phyloP scores from a whole-genome alignment of 164 flowering plant species.

The Vitis cinerea region DNA sequence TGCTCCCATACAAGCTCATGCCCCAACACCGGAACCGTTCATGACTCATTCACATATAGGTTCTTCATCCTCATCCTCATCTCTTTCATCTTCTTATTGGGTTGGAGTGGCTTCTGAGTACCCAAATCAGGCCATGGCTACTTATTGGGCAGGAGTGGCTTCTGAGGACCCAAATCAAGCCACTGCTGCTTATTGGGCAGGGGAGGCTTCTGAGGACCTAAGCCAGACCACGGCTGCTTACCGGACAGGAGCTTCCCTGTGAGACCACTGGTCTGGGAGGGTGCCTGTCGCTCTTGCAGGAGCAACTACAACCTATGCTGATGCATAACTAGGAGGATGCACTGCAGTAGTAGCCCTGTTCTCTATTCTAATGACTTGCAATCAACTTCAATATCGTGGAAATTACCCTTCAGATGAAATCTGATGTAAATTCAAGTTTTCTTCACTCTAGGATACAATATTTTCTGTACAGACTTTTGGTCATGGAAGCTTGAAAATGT shows the following conservation, averaged over 20 bases:
- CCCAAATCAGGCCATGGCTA: background rate
- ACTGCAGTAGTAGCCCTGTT: background rate
- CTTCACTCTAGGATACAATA: no score
- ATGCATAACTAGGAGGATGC: background rate
- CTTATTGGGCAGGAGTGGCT: slow-evolving; percentile 6
- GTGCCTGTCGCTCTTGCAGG: background rate
- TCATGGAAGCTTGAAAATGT: no score
- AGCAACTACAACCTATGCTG: background rate
- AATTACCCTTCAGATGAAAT: no score
- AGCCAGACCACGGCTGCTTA: no score
- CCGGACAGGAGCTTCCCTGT: background rate
- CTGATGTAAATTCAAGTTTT: no score
- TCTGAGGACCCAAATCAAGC: background rate
- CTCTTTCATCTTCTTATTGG: slow-evolving; percentile 11
- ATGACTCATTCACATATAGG: background rate
- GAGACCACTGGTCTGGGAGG: background rate
- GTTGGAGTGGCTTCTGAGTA: slow-evolving; percentile 2
- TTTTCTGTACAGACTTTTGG: no score
- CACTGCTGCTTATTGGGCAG: no score
- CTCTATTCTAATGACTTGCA: background rate
- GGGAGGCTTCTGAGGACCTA: no score
- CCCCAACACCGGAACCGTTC: background rate
- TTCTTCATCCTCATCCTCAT: slow-evolving; percentile 4
- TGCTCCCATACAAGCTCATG: slow-evolving; percentile 4
- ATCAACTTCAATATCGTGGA: background rate